A percentile compares a stretch with the other conserved stretches of the same genome.
Conservation (phyloP, 2,329 filamentous ascomycete genomes). For the Dendryphion nanum region DNA sequence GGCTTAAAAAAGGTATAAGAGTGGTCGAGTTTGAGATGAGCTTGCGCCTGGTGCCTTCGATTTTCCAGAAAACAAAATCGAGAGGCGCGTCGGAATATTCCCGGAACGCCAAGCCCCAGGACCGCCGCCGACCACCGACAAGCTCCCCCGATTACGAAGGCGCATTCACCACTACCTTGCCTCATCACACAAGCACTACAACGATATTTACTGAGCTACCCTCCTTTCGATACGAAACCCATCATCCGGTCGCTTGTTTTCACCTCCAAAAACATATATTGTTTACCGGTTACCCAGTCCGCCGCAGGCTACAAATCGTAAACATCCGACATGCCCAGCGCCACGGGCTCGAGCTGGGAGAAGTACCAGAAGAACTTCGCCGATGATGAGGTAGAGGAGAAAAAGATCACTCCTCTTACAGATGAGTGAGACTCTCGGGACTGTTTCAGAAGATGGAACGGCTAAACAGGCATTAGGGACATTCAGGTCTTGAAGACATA, state of each 20-base stretch:
- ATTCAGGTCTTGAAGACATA: slow-evolving; percentile 99
- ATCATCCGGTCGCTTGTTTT: too few relatives aligned
- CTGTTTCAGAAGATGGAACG: slow-evolving; percentile 3
- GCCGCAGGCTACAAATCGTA: too few relatives aligned
- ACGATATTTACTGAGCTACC: too few relatives aligned
- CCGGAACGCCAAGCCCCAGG: slow-evolving; percentile 15
- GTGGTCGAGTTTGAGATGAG: slow-evolving; percentile 12
- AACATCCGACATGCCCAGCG: slow-evolving; percentile 72
- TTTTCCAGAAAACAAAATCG: slow-evolving; percentile 8
- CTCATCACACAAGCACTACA: too few relatives aligned
- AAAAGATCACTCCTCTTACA: slow-evolving; percentile 96
- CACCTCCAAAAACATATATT: too few relatives aligned
- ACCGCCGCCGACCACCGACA: slow-evolving; percentile 17
- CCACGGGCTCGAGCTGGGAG: slow-evolving; percentile 93
- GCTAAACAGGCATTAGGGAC: slow-evolving; percentile 63
- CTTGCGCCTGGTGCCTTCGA: slow-evolving; percentile 18
- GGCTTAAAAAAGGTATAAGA: too few relatives aligned
- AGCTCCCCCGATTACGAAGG: slow-evolving; percentile 14
- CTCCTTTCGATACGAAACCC: too few relatives aligned
- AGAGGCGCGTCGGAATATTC: slow-evolving; percentile 11
- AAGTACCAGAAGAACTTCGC: slow-evolving; percentile 98
- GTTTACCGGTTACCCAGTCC: too few relatives aligned
- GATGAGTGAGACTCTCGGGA: slow-evolving; percentile 73
- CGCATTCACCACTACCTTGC: too few relatives aligned
- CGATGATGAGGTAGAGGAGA: slow-evolving; percentile 96